Percentiles rank a stretch among this genome's conserved stretches.
phyloP scores from a whole-genome alignment of 371 early-diverging fungal species.

The Mucor mucedo region DNA sequence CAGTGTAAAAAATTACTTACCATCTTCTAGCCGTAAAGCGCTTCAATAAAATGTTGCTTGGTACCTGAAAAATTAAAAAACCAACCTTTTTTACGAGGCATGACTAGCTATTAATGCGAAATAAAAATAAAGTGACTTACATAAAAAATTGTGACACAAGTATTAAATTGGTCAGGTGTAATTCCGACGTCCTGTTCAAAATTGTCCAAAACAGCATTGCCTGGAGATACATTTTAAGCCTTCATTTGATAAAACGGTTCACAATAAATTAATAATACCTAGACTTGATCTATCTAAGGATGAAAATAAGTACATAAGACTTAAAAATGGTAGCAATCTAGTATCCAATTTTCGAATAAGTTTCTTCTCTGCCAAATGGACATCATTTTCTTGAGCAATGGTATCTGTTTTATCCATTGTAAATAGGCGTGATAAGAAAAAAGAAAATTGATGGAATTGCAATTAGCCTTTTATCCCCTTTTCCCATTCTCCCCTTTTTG shows the following conservation, averaged over 20 bases:
- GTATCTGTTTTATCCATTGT: background rate
- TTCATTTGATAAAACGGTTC: background rate
- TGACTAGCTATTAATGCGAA: background rate
- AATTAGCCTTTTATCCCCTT: too few species aligned
- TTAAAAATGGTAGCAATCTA: slow-evolving; percentile 52
- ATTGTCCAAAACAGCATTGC: slow-evolving; percentile 55
- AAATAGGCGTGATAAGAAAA: too few species aligned
- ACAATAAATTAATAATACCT: slow-evolving; percentile 27
- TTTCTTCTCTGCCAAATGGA: slow-evolving; percentile 14
- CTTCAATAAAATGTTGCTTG: slow-evolving; percentile 51
- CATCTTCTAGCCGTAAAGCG: slow-evolving; percentile 47
- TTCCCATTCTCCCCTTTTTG: too few species aligned
- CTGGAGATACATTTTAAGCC: slow-evolving; percentile 11
- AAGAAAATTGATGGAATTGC: too few species aligned
- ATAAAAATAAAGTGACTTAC: slow-evolving; percentile 9
- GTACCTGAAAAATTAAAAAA: slow-evolving; percentile 52
- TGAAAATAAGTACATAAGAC: slow-evolving; percentile 56
- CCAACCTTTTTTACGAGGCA: slow-evolving; percentile 30
- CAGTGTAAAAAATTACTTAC: slow-evolving; percentile 18
- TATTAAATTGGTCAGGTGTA: slow-evolving; percentile 54
- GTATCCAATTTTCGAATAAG: slow-evolving; percentile 54
- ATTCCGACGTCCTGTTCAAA: slow-evolving; percentile 54
- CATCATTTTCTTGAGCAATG: background rate
- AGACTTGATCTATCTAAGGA: slow-evolving; percentile 58
- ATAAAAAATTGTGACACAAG: slow-evolving; percentile 53